Base-by-base conservation (phyloP, 2,329 filamentous ascomycete species). In the Aspergillus sp. region DNA sequence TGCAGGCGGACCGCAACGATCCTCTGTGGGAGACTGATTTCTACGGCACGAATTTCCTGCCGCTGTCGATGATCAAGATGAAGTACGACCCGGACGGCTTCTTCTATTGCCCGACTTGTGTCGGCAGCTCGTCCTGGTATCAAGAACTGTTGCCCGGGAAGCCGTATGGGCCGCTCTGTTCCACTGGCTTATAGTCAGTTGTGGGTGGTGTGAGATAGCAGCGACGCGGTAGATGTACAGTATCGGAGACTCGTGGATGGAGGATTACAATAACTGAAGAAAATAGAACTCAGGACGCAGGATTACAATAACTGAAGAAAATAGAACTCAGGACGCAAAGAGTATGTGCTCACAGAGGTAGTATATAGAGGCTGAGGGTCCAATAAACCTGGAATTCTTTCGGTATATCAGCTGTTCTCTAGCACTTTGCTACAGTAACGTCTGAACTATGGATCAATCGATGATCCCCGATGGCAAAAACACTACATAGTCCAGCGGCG, bases 401-500 rank as follows among this genome's bases (percentile, higher is more conserved):
- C 21, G 3, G 21, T 23, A 23, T 23, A 6, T 23, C 25, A 29
- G 3, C 9, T 11, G 25, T 29, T 29, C 6, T 29, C 25, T 29
- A 29, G 25, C 2, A 29, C 11, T 29, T 3, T 1, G 7, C 25
- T 29, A 29, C 25, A 29, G 4, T 7, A 29, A 29, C 1, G 11
- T 10, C 23, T 29, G 25, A 10, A 3, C 25, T 29, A 10, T 7
- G 7, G 7, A 29, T 25, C 71, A 86, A 65, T 86, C 83, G 13
- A 84, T 72, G 20, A 82, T 66, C 0, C 82, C 84, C 3, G 68
- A 61, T 0, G 86, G 86, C 53, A 89, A 64, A 45, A 89, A 69
- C 3, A 79, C 78, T 40, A 89, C 69, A 66, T 89, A 89, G 70
- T 89, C 86, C 55, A 89, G 49, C 4, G 86, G 84, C 47, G 86